Evolutionary conservation across 75 land plant species (phyloP).

Genomic region (Larix kaempferi): DNA sequence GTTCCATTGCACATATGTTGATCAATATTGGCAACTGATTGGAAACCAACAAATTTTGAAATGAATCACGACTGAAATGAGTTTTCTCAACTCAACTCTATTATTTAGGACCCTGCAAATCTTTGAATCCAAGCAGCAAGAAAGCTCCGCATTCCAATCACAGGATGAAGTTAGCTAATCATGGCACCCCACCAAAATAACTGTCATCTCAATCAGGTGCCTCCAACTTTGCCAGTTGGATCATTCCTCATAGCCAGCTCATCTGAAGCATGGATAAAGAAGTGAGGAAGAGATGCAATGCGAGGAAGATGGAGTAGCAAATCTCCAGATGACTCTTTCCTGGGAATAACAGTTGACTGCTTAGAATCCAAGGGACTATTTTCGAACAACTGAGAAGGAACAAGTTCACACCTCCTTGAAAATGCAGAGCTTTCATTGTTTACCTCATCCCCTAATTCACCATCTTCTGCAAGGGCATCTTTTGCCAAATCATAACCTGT

Average conservation of each 20-base stretch:
- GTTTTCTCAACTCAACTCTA: neutral
- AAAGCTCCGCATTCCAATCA: neutral
- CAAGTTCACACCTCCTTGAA: slow-evolving; percentile 4
- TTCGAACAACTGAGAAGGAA: slow-evolving; percentile 1
- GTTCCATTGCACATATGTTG: neutral
- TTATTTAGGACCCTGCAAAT: slow-evolving; percentile 4
- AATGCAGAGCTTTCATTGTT: neutral
- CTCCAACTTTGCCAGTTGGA: neutral
- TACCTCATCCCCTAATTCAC: neutral
- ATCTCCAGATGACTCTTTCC: slow-evolving; percentile 73
- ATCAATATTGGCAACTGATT: slow-evolving; percentile 1
- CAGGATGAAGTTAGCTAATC: neutral
- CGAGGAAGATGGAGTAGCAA: slow-evolving; percentile 69
- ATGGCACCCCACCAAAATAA: neutral
- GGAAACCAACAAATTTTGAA: slow-evolving; percentile 6
- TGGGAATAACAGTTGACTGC: slow-evolving; percentile 24
- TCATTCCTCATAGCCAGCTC: slow-evolving; percentile 23
- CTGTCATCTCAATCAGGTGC: neutral
- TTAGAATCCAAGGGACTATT: slow-evolving; percentile 7
- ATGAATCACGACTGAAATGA: neutral
- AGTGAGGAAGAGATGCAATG: slow-evolving; percentile 81
- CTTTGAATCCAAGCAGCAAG: neutral
- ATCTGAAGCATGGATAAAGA: slow-evolving; percentile 51
- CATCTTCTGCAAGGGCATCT: neutral
- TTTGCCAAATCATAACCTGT: neutral